Evolutionary conservation across 73 alveolate genomes (phyloP).

Genomic region (Tetrahymena malaccensis): DNA sequence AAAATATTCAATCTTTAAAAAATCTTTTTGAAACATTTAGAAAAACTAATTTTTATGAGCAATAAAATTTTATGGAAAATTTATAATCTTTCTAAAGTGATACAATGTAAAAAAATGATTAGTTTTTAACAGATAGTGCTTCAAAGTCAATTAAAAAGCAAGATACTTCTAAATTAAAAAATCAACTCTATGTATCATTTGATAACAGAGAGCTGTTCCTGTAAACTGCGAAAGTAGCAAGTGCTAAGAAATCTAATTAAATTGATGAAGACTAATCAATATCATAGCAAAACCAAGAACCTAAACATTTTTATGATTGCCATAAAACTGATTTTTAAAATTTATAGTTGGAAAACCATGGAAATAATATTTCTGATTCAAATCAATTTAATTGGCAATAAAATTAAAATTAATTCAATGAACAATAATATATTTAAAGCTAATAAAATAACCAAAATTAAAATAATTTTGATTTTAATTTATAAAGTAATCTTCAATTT

Average conservation of each 20-base stretch:
- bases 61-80: neutral
- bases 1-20: neutral
- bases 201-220: neutral
- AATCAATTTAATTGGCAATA: neutral
- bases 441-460: neutral
- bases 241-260: neutral
- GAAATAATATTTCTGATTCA: neutral
- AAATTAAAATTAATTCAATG: too few relatives aligned
- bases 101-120: neutral
- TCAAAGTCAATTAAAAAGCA: neutral
- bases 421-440: neutral
- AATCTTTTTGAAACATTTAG: neutral
- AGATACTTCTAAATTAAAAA: neutral
- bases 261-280: neutral
- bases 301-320: neutral
- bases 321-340: neutral
- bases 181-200: neutral
- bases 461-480: neutral
- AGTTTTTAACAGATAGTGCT: neutral
- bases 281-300: neutral
- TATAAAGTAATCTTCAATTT: neutral
- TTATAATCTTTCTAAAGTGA: neutral
- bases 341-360: too few relatives aligned
- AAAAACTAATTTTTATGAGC: neutral
- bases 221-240: neutral